Evolutionary conservation across 371 early-diverging fungal genomes (phyloP).

Genomic region (Funneliformis caledonium): DNA sequence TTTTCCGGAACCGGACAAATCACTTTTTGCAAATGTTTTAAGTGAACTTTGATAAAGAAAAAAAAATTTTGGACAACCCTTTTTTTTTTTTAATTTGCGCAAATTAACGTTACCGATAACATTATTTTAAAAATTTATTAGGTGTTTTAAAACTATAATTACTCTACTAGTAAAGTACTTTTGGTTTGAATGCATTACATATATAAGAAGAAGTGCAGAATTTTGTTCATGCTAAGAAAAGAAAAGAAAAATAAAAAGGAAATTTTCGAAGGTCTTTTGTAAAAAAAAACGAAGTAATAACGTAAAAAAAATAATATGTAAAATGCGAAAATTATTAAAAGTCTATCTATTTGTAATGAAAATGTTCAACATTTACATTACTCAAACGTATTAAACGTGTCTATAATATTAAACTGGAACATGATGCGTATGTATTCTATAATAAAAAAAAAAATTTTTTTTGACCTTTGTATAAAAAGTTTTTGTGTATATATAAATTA

Average conservation of each 20-base stretch:
- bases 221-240: background rate
- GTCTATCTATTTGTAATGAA: background rate
- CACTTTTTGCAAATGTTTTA: constrained; percentile 24
- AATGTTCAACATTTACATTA: background rate
- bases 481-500: too few species aligned
- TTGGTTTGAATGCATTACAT: background rate
- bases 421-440: too few species aligned
- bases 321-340: background rate
- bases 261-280: background rate
- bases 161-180: constrained; percentile 23
- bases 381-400: background rate
- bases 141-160: constrained; percentile 13
- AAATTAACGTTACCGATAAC: background rate
- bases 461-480: background rate
- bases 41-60: background rate
- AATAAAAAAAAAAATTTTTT: too few species aligned
- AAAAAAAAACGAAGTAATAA: background rate
- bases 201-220: background rate
- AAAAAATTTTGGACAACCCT: background rate
- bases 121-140: background rate
- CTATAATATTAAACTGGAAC: too few species aligned
- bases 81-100: background rate
- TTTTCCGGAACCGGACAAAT: background rate
- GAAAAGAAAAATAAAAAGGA: too few species aligned
- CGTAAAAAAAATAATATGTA: background rate